A percentile compares a stretch with the other conserved stretches of the same genome.
Evolutionary conservation across 495 filamentous ascomycete species (phyloP).

Genomic region (Lineolata rhizophorae): DNA sequence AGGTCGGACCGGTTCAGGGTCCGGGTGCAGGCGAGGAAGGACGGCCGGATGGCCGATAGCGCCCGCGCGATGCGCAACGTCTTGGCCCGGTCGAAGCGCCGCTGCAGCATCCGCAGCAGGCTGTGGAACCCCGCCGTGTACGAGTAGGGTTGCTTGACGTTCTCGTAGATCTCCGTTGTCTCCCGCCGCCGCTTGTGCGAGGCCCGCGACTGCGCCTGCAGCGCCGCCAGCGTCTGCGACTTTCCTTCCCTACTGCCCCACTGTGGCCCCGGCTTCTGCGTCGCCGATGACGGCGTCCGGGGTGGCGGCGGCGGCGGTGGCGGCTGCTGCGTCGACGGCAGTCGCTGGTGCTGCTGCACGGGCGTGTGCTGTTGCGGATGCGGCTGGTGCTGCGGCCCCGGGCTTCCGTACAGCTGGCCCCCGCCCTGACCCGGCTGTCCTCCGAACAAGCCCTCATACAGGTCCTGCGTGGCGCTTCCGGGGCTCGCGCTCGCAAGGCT

Average conservation of each 20-base stretch:
- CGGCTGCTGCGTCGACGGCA: background rate
- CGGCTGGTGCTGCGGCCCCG: constrained; percentile 17
- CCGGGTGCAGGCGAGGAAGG: constrained; percentile 72
- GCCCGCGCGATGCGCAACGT: constrained; percentile 64
- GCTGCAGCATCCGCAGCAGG: constrained; percentile 58
- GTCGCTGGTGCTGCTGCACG: constrained; percentile 2
- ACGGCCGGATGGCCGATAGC: constrained; percentile 71
- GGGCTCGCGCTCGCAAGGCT: constrained; percentile 38
- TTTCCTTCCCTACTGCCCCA: no score
- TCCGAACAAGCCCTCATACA: constrained; percentile 9
- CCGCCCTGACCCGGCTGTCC: no score
- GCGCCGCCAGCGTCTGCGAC: no score
- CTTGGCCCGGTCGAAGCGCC: constrained; percentile 47
- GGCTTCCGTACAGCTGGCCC: no score
- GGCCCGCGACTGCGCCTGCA: no score
- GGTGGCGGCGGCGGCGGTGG: background rate
- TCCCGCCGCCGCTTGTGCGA: constrained; percentile 35
- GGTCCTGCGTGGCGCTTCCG: constrained; percentile 11
- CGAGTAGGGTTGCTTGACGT: constrained; percentile 70
- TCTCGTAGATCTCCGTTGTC: constrained; percentile 68
- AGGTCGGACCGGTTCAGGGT: constrained; percentile 69
- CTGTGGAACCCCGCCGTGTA: constrained; percentile 82
- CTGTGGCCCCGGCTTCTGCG: constrained; percentile 19
- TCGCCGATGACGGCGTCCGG: background rate
- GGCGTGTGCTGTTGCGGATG: constrained; percentile 16